phyloP scores from a whole-genome alignment of 2,329 filamentous ascomycete species.

The Thielaviopsis euricoi region DNA sequence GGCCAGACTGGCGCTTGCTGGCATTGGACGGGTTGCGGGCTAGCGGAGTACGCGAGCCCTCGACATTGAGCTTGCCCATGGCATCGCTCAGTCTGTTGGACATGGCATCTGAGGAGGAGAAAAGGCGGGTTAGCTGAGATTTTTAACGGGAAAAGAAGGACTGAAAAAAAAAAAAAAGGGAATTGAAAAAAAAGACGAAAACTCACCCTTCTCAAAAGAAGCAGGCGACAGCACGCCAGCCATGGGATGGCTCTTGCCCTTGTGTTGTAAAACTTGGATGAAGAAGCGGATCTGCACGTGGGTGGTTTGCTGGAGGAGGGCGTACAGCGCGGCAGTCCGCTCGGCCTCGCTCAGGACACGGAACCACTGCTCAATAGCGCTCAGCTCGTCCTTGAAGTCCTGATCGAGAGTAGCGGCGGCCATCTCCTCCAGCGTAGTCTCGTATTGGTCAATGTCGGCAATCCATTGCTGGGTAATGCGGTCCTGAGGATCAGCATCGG shows the following conservation, averaged over 20 bases:
- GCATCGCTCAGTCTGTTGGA: conserved; percentile 89
- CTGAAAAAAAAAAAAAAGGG: not conserved
- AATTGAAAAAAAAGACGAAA: not conserved
- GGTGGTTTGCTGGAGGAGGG: conserved; percentile 90
- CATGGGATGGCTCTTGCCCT: conserved; percentile 97
- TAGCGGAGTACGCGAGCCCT: conserved; percentile 73
- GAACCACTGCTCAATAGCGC: conserved; percentile 99
- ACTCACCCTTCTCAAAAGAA: conserved; percentile 85
- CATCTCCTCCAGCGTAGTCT: conserved; percentile 98
- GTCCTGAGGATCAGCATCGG: conserved; percentile 70
- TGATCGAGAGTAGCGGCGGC: conserved; percentile 95
- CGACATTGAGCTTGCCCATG: conserved; percentile 86
- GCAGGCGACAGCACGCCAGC: conserved; percentile 86
- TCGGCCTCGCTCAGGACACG: conserved; percentile 93
- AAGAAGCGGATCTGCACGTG: conserved; percentile 99
- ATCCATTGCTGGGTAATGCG: conserved; percentile 97
- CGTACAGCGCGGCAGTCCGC: conserved; percentile 86
- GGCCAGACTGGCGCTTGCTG: conserved; percentile 76
- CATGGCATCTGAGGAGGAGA: conserved; percentile 63
- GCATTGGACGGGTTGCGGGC: conserved; percentile 64
- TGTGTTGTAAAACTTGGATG: conserved; percentile 95
- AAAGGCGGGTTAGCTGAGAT: conserved; percentile 1
- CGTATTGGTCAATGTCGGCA: conserved; percentile 95
- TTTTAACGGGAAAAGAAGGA: not conserved
- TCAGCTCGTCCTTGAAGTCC: conserved; percentile 98